Base-by-base conservation (phyloP, 805 yeast genomes). In the Yamadazyma sp. region DNA sequence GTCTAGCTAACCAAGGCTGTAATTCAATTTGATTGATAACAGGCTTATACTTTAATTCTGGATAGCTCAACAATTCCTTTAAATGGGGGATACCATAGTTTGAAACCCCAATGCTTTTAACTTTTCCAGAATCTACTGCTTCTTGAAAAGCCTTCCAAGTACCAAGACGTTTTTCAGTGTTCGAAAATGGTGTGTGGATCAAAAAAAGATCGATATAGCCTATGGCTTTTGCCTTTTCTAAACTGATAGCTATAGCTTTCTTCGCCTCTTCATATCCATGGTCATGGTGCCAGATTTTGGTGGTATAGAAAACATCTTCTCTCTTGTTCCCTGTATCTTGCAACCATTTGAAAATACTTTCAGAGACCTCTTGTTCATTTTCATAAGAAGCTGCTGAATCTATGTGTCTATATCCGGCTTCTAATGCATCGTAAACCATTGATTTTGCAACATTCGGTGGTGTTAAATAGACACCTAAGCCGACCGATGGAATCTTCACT, bases 81-180 rank as follows among this genome's bases (percentile, higher is more conserved):
- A 63, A 44, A 33, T 56, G 55, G 11, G 51, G 52, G 20, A 53
- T 38, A 7, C 63, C 52, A 22, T 54, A 59, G 39, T 63, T 63
- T 11, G 65, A 58, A 17, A 63, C 60, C 12, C 69, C 69, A 42
- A 63, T 55, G 12, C 63, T 46, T 38, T 43, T 54, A 10, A 52
- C 58, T 84, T 73, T 68, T 5, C 87, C 86, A 38, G 72, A 49
- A 34, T 73, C 64, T 40, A 78, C 86, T 33, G 80, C 65, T 43
- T 85, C 93, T 64, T 86, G 95, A 62, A 86, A 50, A 7, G 88
- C 93, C 36, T 65, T 73, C 81, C 88, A 86, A 25, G 95, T 84
- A 47, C 76, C 83, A 20, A 16, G 40, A 15, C 46, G 32, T 15
- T 33, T 21, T 19, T 33, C 35, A 12, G 32, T 21, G 24, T 26